A percentile compares a stretch with the other conserved stretches of the same genome.
Evolutionary conservation across 495 filamentous ascomycete species (phyloP).

Genomic region (Aspergillus bertholletiae): DNA sequence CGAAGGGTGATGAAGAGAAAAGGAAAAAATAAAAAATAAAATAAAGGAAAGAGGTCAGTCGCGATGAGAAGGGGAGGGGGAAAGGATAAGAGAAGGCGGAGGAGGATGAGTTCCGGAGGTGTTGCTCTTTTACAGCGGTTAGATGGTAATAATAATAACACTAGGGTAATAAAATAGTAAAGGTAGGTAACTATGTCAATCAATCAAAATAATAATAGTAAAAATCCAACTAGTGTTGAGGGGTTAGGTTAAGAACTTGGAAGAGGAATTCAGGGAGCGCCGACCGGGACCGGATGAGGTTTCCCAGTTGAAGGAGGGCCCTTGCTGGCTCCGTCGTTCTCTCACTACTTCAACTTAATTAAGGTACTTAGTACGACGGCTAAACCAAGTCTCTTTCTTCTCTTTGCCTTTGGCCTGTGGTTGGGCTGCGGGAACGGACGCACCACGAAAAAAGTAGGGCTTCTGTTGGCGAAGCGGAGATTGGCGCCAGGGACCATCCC

Average conservation of each 20-base stretch:
- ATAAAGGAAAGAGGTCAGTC: conserved; percentile 17
- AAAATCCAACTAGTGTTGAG: conserved; percentile 9
- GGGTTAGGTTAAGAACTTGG: conserved; percentile 10
- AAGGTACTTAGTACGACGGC: neutral
- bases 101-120: conserved; percentile 9
- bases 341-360: conserved; percentile 1
- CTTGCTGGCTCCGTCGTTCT: neutral
- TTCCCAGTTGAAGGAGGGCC: conserved; percentile 1
- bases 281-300: conserved; percentile 14
- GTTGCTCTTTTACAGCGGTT: conserved; percentile 21
- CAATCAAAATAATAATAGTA: conserved; percentile 13
- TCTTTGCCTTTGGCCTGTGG: conserved; percentile 4
- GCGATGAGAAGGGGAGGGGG: conserved; percentile 11
- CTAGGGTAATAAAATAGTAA: conserved; percentile 12
- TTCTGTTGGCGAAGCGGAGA: conserved; percentile 19
- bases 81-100: conserved; percentile 4
- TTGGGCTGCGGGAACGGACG: conserved; percentile 3
- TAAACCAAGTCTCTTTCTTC: conserved; percentile 2
- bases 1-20: conserved; percentile 25
- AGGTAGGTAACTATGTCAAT: conserved; percentile 7
- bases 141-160: conserved; percentile 8
- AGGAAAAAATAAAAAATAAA: conserved; percentile 15
- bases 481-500: conserved; percentile 21
- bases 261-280: conserved; percentile 22
- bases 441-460: conserved; percentile 15